phyloP scores from a whole-genome alignment of 179 eudicot species.

The Spinacia oleracea region DNA sequence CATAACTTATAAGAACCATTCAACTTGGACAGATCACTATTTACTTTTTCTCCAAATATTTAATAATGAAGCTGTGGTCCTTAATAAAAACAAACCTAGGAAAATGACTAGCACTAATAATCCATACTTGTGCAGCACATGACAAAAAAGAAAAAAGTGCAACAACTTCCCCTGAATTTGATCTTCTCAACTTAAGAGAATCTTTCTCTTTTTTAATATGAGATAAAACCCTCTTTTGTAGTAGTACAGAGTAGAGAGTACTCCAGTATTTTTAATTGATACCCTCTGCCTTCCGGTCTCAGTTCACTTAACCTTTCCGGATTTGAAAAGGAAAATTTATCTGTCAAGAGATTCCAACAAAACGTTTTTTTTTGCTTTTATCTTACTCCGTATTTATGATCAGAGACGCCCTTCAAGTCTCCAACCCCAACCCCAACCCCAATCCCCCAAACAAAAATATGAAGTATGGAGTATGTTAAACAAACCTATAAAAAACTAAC shows the following conservation, averaged over 20 bases:
- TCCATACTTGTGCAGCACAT: conserved; percentile 12
- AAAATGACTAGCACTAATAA: conserved; percentile 2
- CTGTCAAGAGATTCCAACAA: neutral
- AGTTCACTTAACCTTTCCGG: neutral
- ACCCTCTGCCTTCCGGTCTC: neutral
- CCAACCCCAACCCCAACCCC: neutral
- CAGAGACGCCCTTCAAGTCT: neutral
- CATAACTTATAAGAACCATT: neutral
- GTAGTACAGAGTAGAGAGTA: too few species aligned
- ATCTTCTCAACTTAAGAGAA: neutral
- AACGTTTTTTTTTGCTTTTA: neutral
- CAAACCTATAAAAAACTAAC: too few species aligned
- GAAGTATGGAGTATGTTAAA: too few species aligned
- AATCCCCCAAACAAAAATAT: too few species aligned
- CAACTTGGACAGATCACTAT: conserved; percentile 1
- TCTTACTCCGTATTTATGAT: neutral
- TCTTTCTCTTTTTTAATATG: neutral
- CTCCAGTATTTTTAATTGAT: neutral
- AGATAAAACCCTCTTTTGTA: neutral
- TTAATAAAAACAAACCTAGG: neutral
- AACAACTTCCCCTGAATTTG: neutral
- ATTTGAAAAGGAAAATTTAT: neutral
- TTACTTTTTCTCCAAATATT: neutral
- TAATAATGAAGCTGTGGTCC: conserved; percentile 8
- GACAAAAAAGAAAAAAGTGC: conserved; percentile 6